Evolutionary conservation across 2,329 filamentous ascomycete species (phyloP), one percentile per base, ranked within the genome.

Genomic region (Cladosporium velox): DNA sequence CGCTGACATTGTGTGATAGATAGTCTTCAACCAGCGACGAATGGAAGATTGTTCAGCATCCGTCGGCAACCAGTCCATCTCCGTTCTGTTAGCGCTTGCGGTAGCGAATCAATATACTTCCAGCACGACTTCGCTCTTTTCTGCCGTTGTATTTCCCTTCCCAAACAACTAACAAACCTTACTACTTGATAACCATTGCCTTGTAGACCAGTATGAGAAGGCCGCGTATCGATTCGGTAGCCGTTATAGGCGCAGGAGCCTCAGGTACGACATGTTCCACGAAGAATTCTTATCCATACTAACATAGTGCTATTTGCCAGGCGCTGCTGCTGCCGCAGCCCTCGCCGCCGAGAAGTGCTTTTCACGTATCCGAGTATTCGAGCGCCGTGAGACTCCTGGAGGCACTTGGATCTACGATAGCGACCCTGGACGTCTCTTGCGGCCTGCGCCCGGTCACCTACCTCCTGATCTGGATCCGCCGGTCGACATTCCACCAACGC

Each of bases 391-490:
- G 54, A 71, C 70, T 30, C 68, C 76, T 21, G 76, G 77, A 52
- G 77, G 77, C 26, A 78, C 77, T 57, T 78, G 77, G 77, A 85
- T 86, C 62, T 84, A 84, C 66, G 84, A 87, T 68, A 70, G 79
- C 0, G 77, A 79, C 10, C 80, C 82, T 2, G 73, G 75, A 8
- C 71, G 74, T 0, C 65, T 32, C 14, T 35, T 70, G 14, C 72
- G 78, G 6, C 70, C 75, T 1, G 70, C 82, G 12, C 83, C 82
- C 30, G 85, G 83, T 28, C 73, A 70, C 3, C 68, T 83, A 3
- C 83, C 83, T 1, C 73, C 77, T 34, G 79, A 82, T 6, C 68
- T 80, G 10, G 85, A 87, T 67, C 79, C 77, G 26, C 81, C 82
- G 0, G 58, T 86, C n/a, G 59, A 72, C 0, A 77, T 84, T 7